Conservation (phyloP, 2,329 filamentous ascomycete species). For the Cordyceps fumosorosea region DNA sequence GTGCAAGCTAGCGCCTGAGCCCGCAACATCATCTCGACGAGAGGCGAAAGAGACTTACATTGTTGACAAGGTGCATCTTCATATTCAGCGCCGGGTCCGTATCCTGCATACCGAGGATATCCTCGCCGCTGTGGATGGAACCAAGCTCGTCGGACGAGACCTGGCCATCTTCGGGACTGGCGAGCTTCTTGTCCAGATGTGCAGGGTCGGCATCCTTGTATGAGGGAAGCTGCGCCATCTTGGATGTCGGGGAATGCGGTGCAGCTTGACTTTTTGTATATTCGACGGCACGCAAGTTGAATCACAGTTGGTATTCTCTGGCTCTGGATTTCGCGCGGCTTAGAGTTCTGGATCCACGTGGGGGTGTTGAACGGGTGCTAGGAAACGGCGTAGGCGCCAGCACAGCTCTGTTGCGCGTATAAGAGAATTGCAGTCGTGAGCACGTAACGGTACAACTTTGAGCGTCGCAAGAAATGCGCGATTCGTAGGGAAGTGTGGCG, state of each 20-base stretch:
- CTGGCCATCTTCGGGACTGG: neutral
- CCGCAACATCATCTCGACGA: neutral
- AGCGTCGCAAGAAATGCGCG: neutral
- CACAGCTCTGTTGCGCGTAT: neutral
- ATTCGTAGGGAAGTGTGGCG: neutral
- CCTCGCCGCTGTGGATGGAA: conserved; percentile 27
- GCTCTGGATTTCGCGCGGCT: neutral
- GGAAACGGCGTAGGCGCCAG: neutral
- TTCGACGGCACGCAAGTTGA: neutral
- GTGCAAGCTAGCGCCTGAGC: neutral
- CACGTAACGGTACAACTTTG: neutral
- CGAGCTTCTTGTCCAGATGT: conserved; percentile 8
- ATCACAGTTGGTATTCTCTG: neutral
- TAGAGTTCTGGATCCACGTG: conserved; percentile 1
- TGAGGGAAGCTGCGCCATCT: conserved; percentile 5
- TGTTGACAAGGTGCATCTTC: conserved; percentile 65
- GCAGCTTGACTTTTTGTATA: neutral
- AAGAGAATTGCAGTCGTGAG: neutral
- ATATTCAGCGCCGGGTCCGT: conserved; percentile 55
- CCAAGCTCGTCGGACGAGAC: neutral
- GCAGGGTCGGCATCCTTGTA: conserved; percentile 5
- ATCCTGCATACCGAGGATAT: conserved; percentile 51
- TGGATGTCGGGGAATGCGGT: neutral
- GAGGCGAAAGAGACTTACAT: conserved; percentile 36
- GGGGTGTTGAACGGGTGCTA: neutral